Base-by-base conservation (phyloP, 768 basidiomycete species). In the Paxillus ammoniavirescens region DNA sequence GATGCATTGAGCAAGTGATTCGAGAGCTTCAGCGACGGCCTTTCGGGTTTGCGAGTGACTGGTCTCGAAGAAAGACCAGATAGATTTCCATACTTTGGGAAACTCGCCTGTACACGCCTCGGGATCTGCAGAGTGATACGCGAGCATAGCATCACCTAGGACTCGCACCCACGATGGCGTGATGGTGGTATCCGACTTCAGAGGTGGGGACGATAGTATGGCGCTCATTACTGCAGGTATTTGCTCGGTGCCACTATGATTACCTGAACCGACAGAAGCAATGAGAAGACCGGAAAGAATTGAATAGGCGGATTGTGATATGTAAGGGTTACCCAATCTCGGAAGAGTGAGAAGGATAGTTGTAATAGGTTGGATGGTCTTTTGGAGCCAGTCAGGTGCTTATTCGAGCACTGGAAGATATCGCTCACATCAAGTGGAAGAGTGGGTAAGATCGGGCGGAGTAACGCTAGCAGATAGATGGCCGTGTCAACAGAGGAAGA, bases 231-330 rank as follows among this genome's bases (percentile, higher is more conserved):
- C 78, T 45, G 82, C 73, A 41, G 74, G 72, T 41, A 89, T 75
- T 58, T 86, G 82, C 52, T 79, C 76, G 31, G 75, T 70, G 46
- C 82, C 67, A 55, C 75, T 74, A 55, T 72, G 75, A 3, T 77
- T 75, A 6, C 76, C 77, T 43, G 83, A 82, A 47, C 78, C 74
- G 10, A 75, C 66, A 3, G 82, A 77, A 15, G 77, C 68, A 21
- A 80, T 67, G 56, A 98, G 86, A 5, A 98, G 77, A 58, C 88
- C 87, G 31, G 94, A 85, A 58, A 99, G 79, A 45, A 95, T 80
- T 37, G 89, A 85, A 67, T 95, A 98, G 30, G 90, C 79, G 13
- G 91, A 84, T 69, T 94, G 87, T 1, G 95, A 89, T 41, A 99
- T 80, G 68, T 94, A 97, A 18, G 89, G 82, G 61, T 91, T 93